Evolutionary conservation across 108 stramenopile genomes (phyloP), one percentile per base, ranked within the genome.

Genomic region (Parietichytrium sp.): DNA sequence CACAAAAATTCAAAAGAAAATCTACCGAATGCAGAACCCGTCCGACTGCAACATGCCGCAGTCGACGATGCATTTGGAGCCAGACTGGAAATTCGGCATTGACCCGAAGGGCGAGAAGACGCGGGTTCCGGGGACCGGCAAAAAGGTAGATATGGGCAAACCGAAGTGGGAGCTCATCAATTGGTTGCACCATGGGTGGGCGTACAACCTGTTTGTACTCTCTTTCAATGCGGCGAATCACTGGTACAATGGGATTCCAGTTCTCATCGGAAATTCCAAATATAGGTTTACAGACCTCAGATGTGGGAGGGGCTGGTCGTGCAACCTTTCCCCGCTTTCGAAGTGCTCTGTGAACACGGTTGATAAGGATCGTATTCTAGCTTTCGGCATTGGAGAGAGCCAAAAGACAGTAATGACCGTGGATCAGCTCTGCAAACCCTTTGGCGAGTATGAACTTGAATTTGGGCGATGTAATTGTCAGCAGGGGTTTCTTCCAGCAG

Each of bases 121-220:
- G 2, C 29, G 61, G 10, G 1, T 45, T 0, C 4, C 10, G 20
- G 61, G 61, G 10, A 72, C 61, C 10, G 61, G 61, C 29, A 27
- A 36, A 10, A 31, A 33, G 10, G 20, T 10, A 16, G 61, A 72
- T 42, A 10, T 10, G 10, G 10, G 10, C 6, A 27, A 47, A 6
- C 61, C 61, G 10, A 72, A 72, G 20, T 72, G 61, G 61, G 38
- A 72, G 20, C 33, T 72, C 10, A 10, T 72, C 8, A 72, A 72
- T 42, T 72, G 61, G 61, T 42, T 72, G 38, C 36, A 72, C 42
- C 61, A 72, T 25, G 61, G 61, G 13, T 72, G 61, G 61, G 61
- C 61, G 1, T 72, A 72, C 61, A 72, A 72, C 20, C 61, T 72
- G 3, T 72, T 72, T 72, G 61, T 72, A 8, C 45, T 72, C 45